These are phyloP conservation scores for Heritiera fomes DNA, from an alignment of 345 rosid genomes.

Conservation along the genomic window DNA sequence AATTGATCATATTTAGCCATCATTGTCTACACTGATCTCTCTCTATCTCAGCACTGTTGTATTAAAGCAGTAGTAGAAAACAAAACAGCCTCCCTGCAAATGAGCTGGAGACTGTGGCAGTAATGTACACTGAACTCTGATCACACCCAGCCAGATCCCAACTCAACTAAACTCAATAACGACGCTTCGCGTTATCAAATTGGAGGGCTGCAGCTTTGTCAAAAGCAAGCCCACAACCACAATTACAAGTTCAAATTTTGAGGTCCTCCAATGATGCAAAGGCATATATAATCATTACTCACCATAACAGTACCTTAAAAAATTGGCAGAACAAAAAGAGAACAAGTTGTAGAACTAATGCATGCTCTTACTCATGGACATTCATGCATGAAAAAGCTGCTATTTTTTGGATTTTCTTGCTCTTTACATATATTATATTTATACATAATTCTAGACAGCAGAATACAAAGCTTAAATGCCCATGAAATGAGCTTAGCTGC, in stretches of 20 bases:
- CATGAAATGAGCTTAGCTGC: not conserved
- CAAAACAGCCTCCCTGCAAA: not conserved
- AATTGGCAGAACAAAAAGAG: slow-evolving; percentile 14
- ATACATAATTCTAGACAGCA: slow-evolving; percentile 30
- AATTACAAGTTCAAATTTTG: not conserved
- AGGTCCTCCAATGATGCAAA: slow-evolving; percentile 4
- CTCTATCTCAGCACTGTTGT: not conserved
- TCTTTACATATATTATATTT: not conserved
- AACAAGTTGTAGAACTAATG: not conserved
- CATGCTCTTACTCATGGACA: not conserved
- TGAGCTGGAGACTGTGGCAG: not conserved
- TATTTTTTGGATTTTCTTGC: slow-evolving; percentile 25
- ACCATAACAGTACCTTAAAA: slow-evolving; percentile 21
- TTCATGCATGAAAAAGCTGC: slow-evolving; percentile 27
- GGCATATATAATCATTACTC: slow-evolving; percentile 13
- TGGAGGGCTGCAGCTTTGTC: not conserved
- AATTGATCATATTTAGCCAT: too few species aligned
- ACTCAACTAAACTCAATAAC: slow-evolving; percentile 1
- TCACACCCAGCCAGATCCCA: not conserved
- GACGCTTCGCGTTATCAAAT: not conserved
- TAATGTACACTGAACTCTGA: not conserved
- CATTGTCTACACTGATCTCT: not conserved
- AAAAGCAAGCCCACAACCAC: not conserved
- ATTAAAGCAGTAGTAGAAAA: not conserved
- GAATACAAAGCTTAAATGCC: slow-evolving; percentile 20